Evolutionary conservation across 164 flowering plant species (phyloP).

Genomic region (Vitis labrusca): DNA sequence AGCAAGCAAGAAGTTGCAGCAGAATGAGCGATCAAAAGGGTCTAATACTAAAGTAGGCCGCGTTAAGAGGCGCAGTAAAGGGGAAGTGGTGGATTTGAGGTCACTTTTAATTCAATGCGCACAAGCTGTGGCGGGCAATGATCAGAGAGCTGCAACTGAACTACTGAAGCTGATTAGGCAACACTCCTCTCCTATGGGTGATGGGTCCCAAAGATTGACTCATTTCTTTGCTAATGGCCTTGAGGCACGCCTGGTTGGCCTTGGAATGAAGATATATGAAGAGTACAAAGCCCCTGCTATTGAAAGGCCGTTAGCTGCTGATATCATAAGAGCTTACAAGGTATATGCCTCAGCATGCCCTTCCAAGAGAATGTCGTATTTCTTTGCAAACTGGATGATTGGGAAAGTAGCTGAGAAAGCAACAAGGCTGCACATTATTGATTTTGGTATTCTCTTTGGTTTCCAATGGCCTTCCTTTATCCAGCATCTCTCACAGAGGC

Average conservation of each 20-base stretch:
- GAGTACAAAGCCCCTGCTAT: not conserved
- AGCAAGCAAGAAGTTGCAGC: not conserved
- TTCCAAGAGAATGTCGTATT: slow-evolving; percentile 25
- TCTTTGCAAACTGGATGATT: slow-evolving; percentile 24
- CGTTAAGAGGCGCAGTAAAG: slow-evolving; percentile 3
- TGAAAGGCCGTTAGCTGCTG: slow-evolving; percentile 19
- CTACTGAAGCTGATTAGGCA: slow-evolving; percentile 26
- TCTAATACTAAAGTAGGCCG: not conserved
- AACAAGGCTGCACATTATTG: slow-evolving; percentile 30
- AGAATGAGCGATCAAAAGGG: slow-evolving; percentile 3
- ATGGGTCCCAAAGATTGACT: slow-evolving; percentile 29
- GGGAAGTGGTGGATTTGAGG: slow-evolving; percentile 24
- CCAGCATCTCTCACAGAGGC: slow-evolving; percentile 28
- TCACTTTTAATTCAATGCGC: slow-evolving; percentile 29
- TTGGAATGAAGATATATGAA: slow-evolving; percentile 3
- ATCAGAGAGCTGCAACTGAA: slow-evolving; percentile 27
- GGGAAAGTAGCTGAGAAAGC: slow-evolving; percentile 19
- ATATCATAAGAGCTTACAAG: slow-evolving; percentile 27
- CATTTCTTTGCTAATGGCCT: slow-evolving; percentile 34
- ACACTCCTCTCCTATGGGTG: slow-evolving; percentile 25
- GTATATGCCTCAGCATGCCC: slow-evolving; percentile 30
- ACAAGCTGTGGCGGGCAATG: slow-evolving; percentile 29
- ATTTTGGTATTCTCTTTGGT: slow-evolving; percentile 37
- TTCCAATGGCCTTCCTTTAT: slow-evolving; percentile 44
- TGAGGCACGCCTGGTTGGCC: slow-evolving; percentile 25